phyloP scores from a whole-genome alignment of 805 yeast genomes.

The Candida ipomoeae region DNA sequence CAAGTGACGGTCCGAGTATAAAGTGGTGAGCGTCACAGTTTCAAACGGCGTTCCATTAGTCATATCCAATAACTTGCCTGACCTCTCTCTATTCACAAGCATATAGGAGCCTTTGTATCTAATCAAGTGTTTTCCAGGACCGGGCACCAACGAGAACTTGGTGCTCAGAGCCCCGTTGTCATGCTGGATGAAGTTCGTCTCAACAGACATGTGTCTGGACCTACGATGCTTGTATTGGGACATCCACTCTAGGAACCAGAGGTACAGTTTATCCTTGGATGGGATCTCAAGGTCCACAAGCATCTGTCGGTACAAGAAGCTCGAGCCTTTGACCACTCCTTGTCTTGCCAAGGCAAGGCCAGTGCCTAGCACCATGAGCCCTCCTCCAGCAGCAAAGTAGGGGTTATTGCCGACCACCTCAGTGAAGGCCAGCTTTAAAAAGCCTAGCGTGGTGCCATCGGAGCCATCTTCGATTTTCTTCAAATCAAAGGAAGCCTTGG shows the following conservation, averaged over 20 bases:
- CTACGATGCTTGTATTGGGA: constrained; percentile 68
- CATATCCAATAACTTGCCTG: constrained; percentile 83
- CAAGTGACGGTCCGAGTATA: constrained; percentile 72
- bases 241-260: constrained; percentile 98
- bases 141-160: constrained; percentile 88
- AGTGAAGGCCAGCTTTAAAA: constrained; percentile 39
- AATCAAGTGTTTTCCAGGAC: constrained; percentile 92
- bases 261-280: constrained; percentile 85
- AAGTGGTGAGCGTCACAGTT: constrained; percentile 88
- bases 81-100: constrained; percentile 84
- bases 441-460: constrained; percentile 36
- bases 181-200: constrained; percentile 80
- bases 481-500: constrained; percentile 25
- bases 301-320: constrained; percentile 73
- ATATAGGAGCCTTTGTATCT: constrained; percentile 83
- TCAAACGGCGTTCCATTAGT: constrained; percentile 93
- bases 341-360: constrained; percentile 73
- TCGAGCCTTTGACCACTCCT: constrained; percentile 58
- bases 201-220: constrained; percentile 85
- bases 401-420: constrained; percentile 71
- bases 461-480: constrained; percentile 32
- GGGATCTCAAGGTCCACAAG: constrained; percentile 91
- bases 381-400: constrained; percentile 98
- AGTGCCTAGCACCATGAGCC: constrained; percentile 92
- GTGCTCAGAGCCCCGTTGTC: constrained; percentile 90